Evolutionary conservation across 2,329 filamentous ascomycete species (phyloP).

Genomic region (Hypoxylon sp.): DNA sequence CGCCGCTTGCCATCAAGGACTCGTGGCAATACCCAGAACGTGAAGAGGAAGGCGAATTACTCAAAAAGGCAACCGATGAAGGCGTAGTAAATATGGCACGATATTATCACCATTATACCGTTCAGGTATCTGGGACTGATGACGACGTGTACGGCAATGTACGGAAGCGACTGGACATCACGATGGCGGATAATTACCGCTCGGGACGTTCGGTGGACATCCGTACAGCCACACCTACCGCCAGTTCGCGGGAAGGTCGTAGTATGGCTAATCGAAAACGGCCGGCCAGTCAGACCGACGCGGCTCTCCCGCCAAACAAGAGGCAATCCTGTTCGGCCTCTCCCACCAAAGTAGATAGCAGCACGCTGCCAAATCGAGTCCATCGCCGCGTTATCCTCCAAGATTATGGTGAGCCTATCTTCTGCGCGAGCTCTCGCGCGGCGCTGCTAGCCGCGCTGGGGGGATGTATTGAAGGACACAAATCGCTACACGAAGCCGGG

Average conservation of each 20-base stretch:
- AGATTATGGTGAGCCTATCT: conserved; percentile 54
- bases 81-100: conserved; percentile 55
- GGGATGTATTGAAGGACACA: conserved; percentile 52
- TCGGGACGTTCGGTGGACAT: too few species aligned
- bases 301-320: conserved; percentile 17
- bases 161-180: conserved; percentile 17
- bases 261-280: conserved; percentile 14
- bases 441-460: conserved; percentile 52
- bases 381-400: conserved; percentile 54
- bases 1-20: conserved; percentile 58
- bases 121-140: conserved; percentile 3
- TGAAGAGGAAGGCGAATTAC: conserved; percentile 56
- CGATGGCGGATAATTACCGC: conserved; percentile 7
- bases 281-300: conserved; percentile 14
- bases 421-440: conserved; percentile 51
- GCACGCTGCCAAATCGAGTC: conserved; percentile 50
- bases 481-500: conserved; percentile 48
- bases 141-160: conserved; percentile 13
- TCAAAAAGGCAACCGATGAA: conserved; percentile 52
- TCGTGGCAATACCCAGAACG: conserved; percentile 58
- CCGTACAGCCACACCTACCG: neutral
- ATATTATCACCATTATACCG: conserved; percentile 57
- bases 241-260: neutral
- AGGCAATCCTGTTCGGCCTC: conserved; percentile 13
- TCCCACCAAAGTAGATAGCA: conserved; percentile 16